A percentile compares a stretch with the other conserved stretches of the same genome.
phyloP scores from a whole-genome alignment of 768 basidiomycete genomes.

The Russula emetica region DNA sequence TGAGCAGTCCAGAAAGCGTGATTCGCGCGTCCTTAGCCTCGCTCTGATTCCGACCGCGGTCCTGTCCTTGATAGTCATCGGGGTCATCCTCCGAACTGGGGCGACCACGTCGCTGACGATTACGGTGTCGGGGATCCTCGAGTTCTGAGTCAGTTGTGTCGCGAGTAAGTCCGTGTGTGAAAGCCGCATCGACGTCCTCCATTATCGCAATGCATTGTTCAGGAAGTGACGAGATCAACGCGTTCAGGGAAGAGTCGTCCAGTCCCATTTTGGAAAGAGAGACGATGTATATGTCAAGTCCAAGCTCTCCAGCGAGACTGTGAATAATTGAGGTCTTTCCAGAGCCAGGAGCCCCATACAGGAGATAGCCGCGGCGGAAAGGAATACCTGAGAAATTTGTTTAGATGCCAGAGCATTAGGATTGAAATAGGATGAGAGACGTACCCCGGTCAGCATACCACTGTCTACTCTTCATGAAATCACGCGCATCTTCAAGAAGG shows the following conservation, averaged over 20 bases:
- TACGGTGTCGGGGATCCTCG: constrained; percentile 33
- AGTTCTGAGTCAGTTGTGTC: constrained; percentile 28
- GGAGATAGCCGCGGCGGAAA: constrained; percentile 74
- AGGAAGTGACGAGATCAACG: constrained; percentile 61
- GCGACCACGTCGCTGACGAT: constrained; percentile 30
- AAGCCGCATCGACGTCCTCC: constrained; percentile 83
- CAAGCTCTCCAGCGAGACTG: constrained; percentile 71
- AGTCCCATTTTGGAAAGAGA: constrained; percentile 59
- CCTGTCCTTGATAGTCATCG: constrained; percentile 10
- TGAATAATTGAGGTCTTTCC: constrained; percentile 80
- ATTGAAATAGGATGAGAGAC: constrained; percentile 1
- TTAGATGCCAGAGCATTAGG: background rate
- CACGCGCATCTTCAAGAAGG: constrained; percentile 61
- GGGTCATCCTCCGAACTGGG: constrained; percentile 12
- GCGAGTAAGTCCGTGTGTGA: constrained; percentile 44
- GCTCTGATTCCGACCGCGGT: background rate
- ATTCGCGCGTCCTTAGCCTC: constrained; percentile 35
- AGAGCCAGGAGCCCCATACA: constrained; percentile 71
- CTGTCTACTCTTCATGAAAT: constrained; percentile 61
- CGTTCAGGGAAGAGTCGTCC: constrained; percentile 56
- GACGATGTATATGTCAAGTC: constrained; percentile 67
- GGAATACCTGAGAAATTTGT: constrained; percentile 46
- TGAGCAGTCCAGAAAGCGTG: constrained; percentile 69
- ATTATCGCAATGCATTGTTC: constrained; percentile 70
- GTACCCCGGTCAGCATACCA: constrained; percentile 71